Base-by-base conservation (phyloP, 2,329 filamentous ascomycete genomes). In the Lecanicillium sp. region DNA sequence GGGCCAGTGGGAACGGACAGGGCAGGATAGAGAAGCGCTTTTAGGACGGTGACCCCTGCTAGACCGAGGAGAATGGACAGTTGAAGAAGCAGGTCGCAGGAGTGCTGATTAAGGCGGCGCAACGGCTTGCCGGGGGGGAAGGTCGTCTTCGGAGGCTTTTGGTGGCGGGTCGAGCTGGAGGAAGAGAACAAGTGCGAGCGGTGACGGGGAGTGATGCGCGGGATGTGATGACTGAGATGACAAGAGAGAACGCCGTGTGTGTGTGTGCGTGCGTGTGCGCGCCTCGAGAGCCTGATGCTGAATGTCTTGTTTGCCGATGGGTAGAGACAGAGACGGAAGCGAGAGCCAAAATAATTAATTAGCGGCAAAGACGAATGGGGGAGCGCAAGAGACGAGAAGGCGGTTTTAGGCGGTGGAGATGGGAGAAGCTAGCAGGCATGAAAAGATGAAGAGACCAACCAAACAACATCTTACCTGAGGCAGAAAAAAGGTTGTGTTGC, bases 11-110 rank as follows among this genome's bases (percentile, higher is more conserved):
- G 20, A 17, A 27, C 15, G 12, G 23, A 17, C n/a, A n/a, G 24
- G 38, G 32, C 33, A 3, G 36, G 19, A 26, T 27, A 44, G 26
- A 46, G 44, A 40, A 47, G 44, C 44, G 44, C 44, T 47, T n/a
- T n/a, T 47, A 40, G 36, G 33, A 40, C 30, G 44, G 7, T 6
- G 26, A 39, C 36, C 44, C 36, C 27, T 47, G 36, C 44, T 40
- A 47, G 44, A 35, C 30, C 21, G 10, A 14, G 17, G 19, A 36
- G 26, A 39, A n/a, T n/a, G n/a, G n/a, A n/a, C n/a, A n/a, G n/a
- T n/a, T n/a, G n/a, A n/a, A n/a, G n/a, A n/a, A n/a, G n/a, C n/a
- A n/a, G n/a, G n/a, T n/a, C n/a, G n/a, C 42, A 9, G 39, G 44
- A 39, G 8, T n/a, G 35, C 35, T 33, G 27, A 20, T 19, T 42